Percentiles rank a stretch among this genome's conserved stretches.
These are phyloP conservation scores for Vachellia collinsii DNA, from an alignment of 306 rosid genomes.

Conservation along the genomic window DNA sequence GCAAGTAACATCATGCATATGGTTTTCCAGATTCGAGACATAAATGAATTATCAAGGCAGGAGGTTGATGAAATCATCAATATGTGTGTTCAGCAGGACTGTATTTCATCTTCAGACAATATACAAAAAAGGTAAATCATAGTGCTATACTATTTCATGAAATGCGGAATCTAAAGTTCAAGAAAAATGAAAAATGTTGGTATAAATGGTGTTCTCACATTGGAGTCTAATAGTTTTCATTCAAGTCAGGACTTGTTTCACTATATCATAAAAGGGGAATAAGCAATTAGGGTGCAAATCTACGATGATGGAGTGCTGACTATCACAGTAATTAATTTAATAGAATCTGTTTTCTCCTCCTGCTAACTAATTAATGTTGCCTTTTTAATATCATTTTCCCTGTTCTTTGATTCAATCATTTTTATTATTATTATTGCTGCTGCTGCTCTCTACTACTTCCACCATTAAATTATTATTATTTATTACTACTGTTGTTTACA, in stretches of 20 bases:
- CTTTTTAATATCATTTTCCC: slow-evolving; percentile 2
- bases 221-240: neutral
- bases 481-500: slow-evolving; percentile 28
- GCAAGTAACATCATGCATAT: slow-evolving; percentile 3
- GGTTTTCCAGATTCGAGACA: slow-evolving; percentile 73
- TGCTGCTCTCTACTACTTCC: neutral
- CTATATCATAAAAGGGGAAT: neutral
- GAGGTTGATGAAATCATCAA: slow-evolving; percentile 89
- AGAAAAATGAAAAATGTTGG: neutral
- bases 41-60: slow-evolving; percentile 89
- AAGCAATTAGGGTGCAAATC: neutral
- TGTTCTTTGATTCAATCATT: neutral
- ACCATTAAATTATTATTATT: neutral
- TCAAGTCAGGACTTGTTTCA: slow-evolving; percentile 7
- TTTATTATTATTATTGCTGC: neutral
- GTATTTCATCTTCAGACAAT: slow-evolving; percentile 74
- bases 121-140: slow-evolving; percentile 71
- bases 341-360: neutral
- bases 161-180: slow-evolving; percentile 4
- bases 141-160: slow-evolving; percentile 17
- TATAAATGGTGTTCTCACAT: neutral
- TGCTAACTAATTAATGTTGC: neutral
- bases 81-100: slow-evolving; percentile 62
- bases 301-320: neutral
- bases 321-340: neutral